A percentile compares a stretch with the other conserved stretches of the same genome.
These are phyloP conservation scores for Aspergillus ochraceoroseus DNA, from an alignment of 2,329 filamentous ascomycete genomes.

Conservation along the genomic window DNA sequence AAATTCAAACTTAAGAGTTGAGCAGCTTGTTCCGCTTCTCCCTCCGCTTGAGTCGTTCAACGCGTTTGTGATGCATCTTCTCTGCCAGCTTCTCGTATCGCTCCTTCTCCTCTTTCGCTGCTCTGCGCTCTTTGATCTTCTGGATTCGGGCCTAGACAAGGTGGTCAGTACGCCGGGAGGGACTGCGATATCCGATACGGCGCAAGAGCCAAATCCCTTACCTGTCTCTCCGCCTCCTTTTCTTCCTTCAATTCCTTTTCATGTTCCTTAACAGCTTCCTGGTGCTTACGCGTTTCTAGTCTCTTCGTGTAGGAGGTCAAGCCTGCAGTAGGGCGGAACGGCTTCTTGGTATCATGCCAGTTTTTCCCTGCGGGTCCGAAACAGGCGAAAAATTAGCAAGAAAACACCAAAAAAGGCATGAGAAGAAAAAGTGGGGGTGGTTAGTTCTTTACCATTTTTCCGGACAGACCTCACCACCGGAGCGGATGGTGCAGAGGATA, in stretches of 20 bases:
- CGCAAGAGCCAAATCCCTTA: constrained; percentile 40
- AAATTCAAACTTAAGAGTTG: constrained; percentile 40
- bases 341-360: constrained; percentile 78
- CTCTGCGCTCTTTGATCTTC: constrained; percentile 76
- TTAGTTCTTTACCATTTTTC: constrained; percentile 64
- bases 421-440: constrained; percentile 16
- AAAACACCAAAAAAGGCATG: constrained; percentile 12
- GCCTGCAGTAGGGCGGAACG: constrained; percentile 77
- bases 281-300: constrained; percentile 62
- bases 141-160: constrained; percentile 64
- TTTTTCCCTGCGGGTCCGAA: constrained; percentile 67
- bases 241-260: constrained; percentile 96
- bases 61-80: constrained; percentile 95
- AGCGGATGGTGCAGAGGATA: constrained; percentile 32
- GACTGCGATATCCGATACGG: neutral
- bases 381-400: constrained; percentile 20
- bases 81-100: constrained; percentile 90
- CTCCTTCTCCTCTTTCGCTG: constrained; percentile 86
- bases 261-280: constrained; percentile 77
- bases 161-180: constrained; percentile 5
- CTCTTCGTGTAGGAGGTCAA: constrained; percentile 75
- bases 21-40: constrained; percentile 74
- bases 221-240: constrained; percentile 83
- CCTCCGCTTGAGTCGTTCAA: constrained; percentile 86
- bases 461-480: constrained; percentile 60